Percentiles rank a stretch among this genome's conserved stretches.
phyloP scores from a whole-genome alignment of 345 rosid species.

The Chamaenerion angustifolium region DNA sequence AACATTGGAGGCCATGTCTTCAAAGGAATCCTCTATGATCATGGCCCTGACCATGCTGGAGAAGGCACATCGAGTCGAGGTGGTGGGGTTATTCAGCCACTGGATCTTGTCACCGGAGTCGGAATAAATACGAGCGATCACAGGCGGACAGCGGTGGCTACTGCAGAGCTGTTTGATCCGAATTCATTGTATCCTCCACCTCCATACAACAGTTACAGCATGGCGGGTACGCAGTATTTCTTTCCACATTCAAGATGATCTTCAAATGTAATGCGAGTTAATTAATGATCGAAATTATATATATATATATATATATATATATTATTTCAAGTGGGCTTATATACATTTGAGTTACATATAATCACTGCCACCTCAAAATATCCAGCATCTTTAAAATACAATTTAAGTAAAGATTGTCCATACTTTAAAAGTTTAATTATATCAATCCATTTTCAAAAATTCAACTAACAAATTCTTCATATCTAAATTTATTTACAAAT shows the following conservation, averaged over 20 bases:
- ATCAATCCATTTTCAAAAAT: too few species aligned
- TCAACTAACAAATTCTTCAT: too few species aligned
- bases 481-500: too few species aligned
- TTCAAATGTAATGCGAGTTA: too few species aligned
- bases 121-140: not conserved
- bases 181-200: conserved; percentile 42
- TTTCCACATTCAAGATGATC: conserved; percentile 34
- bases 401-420: too few species aligned
- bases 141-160: not conserved
- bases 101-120: conserved; percentile 13
- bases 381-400: too few species aligned
- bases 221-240: conserved; percentile 59
- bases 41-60: not conserved
- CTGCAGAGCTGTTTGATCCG: conserved; percentile 32
- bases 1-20: conserved; percentile 5
- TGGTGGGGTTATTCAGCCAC: conserved; percentile 26
- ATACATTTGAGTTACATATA: too few species aligned
- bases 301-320: too few species aligned
- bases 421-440: too few species aligned
- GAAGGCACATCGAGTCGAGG: conserved; percentile 16
- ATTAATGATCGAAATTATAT: too few species aligned
- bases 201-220: conserved; percentile 22
- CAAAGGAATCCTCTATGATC: conserved; percentile 8
- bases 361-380: too few species aligned
- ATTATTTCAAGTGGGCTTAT: too few species aligned